Base-by-base conservation (phyloP, 345 rosid genomes). In the Populus euphratica region DNA sequence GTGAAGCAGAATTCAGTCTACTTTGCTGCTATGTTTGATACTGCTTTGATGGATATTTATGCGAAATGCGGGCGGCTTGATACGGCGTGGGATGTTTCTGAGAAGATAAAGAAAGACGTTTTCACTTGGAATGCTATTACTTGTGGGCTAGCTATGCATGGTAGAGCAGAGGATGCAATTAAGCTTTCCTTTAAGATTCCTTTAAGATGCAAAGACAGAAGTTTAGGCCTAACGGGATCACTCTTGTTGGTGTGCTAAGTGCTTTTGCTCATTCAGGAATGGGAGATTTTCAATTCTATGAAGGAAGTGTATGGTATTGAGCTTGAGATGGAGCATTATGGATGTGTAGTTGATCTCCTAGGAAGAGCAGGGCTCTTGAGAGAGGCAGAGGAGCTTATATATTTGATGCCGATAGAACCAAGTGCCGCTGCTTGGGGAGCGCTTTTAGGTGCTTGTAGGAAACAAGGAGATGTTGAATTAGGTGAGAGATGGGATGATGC, bases 101-200 rank as follows among this genome's bases (percentile, higher is more conserved):
- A 80, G 82, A 72, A 73, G 43, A 74, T 86, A 65, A 62, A 39
- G 75, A 86, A 82, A 31, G 77, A 81, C 62, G 83, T 87, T 3
- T 86, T 80, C 77, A 67, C 87, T 21, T 85, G 86, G 87, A 87
- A 87, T 77, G 88, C 88, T 14, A 85, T 87, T 86, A 87, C 84
- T 23, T 79, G 80, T 31, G 88, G 88, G 67, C 83, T 83, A 36
- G 88, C 86, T 7, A 76, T 82, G 81, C 83, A 87, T 25, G 88
- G 90, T 35, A 72, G 82, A 76, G 87, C 86, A 44, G 83, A 78
- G 39, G 88, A 87, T 70, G 87, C 87, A 21, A 70, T 87, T 20
- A 82, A 78, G 38, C 76, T 87, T n/a, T 85, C 85, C 73, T 70
- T 20, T 6, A 72, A 78, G 78, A 81, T 87, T 85, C 85, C 73